Evolutionary conservation across 768 basidiomycete species (phyloP).

Genomic region (Tephrocybe sp.): DNA sequence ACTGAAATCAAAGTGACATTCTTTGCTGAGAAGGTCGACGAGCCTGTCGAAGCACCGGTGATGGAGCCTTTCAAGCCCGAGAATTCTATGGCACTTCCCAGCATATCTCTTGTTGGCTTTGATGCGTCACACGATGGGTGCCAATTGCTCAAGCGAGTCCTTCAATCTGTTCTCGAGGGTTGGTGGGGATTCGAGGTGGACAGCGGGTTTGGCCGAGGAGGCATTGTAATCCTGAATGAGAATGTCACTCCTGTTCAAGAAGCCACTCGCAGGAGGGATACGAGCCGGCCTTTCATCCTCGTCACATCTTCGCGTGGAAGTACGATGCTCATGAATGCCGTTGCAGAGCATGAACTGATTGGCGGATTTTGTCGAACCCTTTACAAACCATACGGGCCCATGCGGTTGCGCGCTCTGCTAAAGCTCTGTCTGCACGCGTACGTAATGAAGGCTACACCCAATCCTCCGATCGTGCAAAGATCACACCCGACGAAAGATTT

Average conservation of each 20-base stretch:
- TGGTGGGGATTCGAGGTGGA: conserved; percentile 76
- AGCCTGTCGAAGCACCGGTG: conserved; percentile 33
- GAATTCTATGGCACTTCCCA: conserved; percentile 39
- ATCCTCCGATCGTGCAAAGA: conserved; percentile 26
- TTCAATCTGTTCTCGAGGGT: conserved; percentile 62
- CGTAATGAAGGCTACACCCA: conserved; percentile 39
- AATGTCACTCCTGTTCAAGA: conserved; percentile 57
- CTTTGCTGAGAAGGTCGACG: conserved; percentile 61
- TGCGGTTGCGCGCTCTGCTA: conserved; percentile 64
- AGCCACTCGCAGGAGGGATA: conserved; percentile 59
- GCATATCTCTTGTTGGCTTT: conserved; percentile 75
- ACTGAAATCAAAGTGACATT: conserved; percentile 91
- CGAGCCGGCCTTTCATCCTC: conserved; percentile 47
- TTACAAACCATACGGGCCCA: conserved; percentile 88
- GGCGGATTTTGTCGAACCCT: conserved; percentile 89
- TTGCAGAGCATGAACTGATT: conserved; percentile 70
- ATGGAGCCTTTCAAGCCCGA: conserved; percentile 49
- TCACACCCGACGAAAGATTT: background rate
- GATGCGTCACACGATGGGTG: conserved; percentile 62
- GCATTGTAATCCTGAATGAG: conserved; percentile 84
- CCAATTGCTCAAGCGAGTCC: conserved; percentile 60
- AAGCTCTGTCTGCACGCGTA: conserved; percentile 61
- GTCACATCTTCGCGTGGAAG: conserved; percentile 53
- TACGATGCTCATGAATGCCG: conserved; percentile 58
- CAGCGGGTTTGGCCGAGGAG: conserved; percentile 45